Evolutionary conservation across 352 stramenopile genomes (phyloP).

Genomic region (Paralagenidium karlingii): DNA sequence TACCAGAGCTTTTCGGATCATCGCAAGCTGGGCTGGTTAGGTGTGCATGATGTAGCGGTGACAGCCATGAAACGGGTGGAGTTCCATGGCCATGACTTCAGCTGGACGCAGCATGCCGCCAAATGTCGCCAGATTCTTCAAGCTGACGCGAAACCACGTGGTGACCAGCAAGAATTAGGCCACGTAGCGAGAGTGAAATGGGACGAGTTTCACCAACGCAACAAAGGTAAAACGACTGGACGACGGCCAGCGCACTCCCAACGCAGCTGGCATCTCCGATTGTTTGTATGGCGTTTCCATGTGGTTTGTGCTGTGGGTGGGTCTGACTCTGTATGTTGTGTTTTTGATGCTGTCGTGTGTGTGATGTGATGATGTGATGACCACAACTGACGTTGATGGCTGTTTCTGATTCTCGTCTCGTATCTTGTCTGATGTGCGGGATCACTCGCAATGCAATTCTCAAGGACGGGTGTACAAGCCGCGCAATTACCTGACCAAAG

Average conservation of each 20-base stretch:
- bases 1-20: too few relatives aligned
- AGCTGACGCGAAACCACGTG: neutral
- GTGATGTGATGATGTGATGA: neutral
- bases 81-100: constrained; percentile 4
- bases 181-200: constrained; percentile 51
- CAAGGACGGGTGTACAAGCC: constrained; percentile 44
- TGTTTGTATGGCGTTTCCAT: neutral
- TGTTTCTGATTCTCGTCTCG: neutral
- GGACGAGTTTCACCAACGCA: constrained; percentile 64
- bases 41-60: too few relatives aligned
- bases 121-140: neutral
- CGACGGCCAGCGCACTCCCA: neutral
- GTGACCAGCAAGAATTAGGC: constrained; percentile 16
- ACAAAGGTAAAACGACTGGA: constrained; percentile 29
- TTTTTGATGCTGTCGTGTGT: neutral
- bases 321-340: neutral
- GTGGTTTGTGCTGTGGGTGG: neutral
- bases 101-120: constrained; percentile 1
- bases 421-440: neutral
- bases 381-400: neutral
- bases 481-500: constrained; percentile 68
- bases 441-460: neutral
- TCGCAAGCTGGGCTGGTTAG: too few relatives aligned
- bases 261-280: too few relatives aligned
- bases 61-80: neutral